These are phyloP conservation scores for Yarrowia porcina DNA, from an alignment of 805 yeast genomes.

Conservation along the genomic window DNA sequence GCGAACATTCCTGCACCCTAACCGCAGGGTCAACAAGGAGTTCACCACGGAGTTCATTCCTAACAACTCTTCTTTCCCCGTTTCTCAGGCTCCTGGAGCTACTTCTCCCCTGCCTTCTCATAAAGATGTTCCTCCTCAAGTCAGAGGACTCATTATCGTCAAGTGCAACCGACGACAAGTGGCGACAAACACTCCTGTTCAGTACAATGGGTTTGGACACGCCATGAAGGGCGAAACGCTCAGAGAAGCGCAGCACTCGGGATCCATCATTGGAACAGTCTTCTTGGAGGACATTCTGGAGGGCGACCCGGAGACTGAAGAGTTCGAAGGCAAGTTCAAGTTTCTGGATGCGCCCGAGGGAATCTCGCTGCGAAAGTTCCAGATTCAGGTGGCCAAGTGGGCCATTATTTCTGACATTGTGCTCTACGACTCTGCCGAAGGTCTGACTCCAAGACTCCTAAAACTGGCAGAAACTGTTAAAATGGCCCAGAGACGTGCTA, in stretches of 20 bases:
- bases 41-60: slow-evolving; percentile 34
- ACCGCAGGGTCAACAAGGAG: slow-evolving; percentile 32
- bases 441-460: slow-evolving; percentile 25
- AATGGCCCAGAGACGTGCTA: slow-evolving; percentile 29
- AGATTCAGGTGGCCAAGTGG: slow-evolving; percentile 77
- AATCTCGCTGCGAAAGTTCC: slow-evolving; percentile 76
- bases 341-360: slow-evolving; percentile 68
- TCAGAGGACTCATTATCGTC: slow-evolving; percentile 34
- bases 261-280: slow-evolving; percentile 34
- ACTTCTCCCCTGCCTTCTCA: slow-evolving; percentile 30
- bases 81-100: slow-evolving; percentile 31
- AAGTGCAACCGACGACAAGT: slow-evolving; percentile 28
- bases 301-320: slow-evolving; percentile 25
- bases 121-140: slow-evolving; percentile 28
- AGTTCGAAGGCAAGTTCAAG: slow-evolving; percentile 51
- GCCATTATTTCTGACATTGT: slow-evolving; percentile 71
- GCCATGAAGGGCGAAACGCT: slow-evolving; percentile 11
- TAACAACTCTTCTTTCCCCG: slow-evolving; percentile 31
- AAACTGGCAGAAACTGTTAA: slow-evolving; percentile 29
- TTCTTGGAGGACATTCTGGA: slow-evolving; percentile 31
- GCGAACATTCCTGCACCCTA: slow-evolving; percentile 44
- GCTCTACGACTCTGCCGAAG: slow-evolving; percentile 61
- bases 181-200: neutral
- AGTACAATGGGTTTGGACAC: slow-evolving; percentile 24
- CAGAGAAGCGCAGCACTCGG: slow-evolving; percentile 18